Base-by-base conservation (phyloP, 148 eudicot species). In the Chenopodium formosanum region DNA sequence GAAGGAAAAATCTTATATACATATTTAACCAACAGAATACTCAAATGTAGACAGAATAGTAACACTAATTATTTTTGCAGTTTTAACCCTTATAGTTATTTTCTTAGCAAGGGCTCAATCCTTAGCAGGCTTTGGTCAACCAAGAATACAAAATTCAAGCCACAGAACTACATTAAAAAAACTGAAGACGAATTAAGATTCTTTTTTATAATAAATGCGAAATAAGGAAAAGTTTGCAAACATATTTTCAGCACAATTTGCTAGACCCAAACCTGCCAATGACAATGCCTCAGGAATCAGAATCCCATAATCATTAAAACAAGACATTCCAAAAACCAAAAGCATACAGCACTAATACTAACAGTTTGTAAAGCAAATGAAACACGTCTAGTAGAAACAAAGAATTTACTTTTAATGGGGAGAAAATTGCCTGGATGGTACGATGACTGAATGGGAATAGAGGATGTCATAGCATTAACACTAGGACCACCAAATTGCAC, bases 401-500 rank as follows among this genome's bases (percentile, higher is more conserved):
- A 87, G 71, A 81, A 37, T 50, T 80, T 81, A 81, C 86, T 84
- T 84, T 84, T 76, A 46, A 73, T 70, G 65, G 81, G 81, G 77
- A 85, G 80, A 82, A 86, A 71, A 75, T 78, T 91, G 86, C 99
- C 97, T 81, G 94, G 82, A 73, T 90, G 97, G 83, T 90, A 94
- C 32, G 91, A 90, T 71, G 88, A 75, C 79, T 91, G 99, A 85
- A 91, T 82, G 77, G 93, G 92, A 81, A 92, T 60, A 46, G 97
- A 75, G 72, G 97, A 83, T 40, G 97, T 83, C 77, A 91, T 85
- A 40, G 92, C 83, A 88, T 90, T 91, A 67, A 85, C 88, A 87
- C 82, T 84, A 66, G 93, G 92, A 73, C 92, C 94, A 78, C 91
- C 88, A 81, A 85, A 91, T 76, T 91, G 99, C 83, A 93, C 76